Base-by-base conservation (phyloP, 2,329 filamentous ascomycete species). In the Fusarium scirpi region DNA sequence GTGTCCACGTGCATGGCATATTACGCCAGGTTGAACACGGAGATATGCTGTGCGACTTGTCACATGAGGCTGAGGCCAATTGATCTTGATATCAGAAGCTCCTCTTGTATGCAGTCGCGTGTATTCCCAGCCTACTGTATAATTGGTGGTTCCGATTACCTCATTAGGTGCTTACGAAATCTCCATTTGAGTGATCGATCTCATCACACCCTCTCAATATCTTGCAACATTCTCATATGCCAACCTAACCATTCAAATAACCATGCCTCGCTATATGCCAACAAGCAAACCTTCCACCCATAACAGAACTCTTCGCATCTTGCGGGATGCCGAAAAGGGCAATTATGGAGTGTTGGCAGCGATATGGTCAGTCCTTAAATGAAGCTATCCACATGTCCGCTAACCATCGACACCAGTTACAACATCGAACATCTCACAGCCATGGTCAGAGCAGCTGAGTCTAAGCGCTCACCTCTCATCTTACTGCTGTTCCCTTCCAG, bases 401-500 rank as follows among this genome's bases (percentile, higher is more conserved):
- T 56, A 25, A 54, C 20, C 12, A 13, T 12, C 16, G 5, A 8
- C 3, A 20, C 9, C 25, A 65, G 59, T 24, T 69, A 71, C 32
- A 71, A 71, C n/a, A 65, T 71, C 22, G 67, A 71, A 16, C 68
- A 71, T 15, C 49, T 71, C 32, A 67, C 59, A 18, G 67, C 59
- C 3, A 44, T 70, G 10, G 63, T 67, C 15, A 52, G 41, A 8
- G 67, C 67, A 12, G 67, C 68, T 1, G 68, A 71, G 13, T 41
- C 63, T 5, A 65, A 62, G 27, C 34, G 43, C 10, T 68, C 59
- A 10, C 69, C 69, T 2, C 8, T 71, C 2, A 65, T 68, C 5
- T 20, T 70, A 1, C 56, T 62, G 2, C 27, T 71, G 6, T 70
- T 71, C 18, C 63, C 69, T 0, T 71, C 56, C 0, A 57, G 56